Base-by-base conservation (phyloP, 2,329 filamentous ascomycete species). In the Leptographium radiaticola region DNA sequence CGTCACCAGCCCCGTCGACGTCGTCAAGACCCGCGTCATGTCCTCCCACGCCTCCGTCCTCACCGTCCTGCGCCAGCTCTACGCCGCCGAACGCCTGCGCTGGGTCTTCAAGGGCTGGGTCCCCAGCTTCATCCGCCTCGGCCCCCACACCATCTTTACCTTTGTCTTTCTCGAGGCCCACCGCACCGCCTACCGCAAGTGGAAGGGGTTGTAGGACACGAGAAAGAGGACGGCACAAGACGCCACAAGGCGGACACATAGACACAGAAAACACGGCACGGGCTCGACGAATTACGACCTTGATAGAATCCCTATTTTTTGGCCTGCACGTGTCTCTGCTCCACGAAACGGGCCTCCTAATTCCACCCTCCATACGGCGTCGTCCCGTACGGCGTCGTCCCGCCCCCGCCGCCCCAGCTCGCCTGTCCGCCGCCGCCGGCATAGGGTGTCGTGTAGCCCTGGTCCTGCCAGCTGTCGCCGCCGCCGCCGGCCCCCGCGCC, bases 31-130 rank as follows among this genome's bases (percentile, higher is more conserved):
- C 11, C 76, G 87, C 30, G 80, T 94, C 62, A 95, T 95, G 89
- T 86, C 83, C 57, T 78, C 83, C 30, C 69, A 69, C 49, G 66
- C 70, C 57, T 63, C 71, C 58, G 68, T 77, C 59, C 73, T 77
- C 31, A 68, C 93, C 34, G 67, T 89, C 25, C 69, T 94, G 53
- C 69, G 71, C 44, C 81, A 87, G 46, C 82, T 90, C 36, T 86
- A 83, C 59, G 76, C 73, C 53, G 71, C 77, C 18, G 87, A 94
- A 64, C 89, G 89, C 2, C 66, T 87, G 50, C 70, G 76, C 46
- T 95, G 89, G 89, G 84, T 91, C 77, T 94, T 94, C 70, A 87
- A 87, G 67, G 89, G 89, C 57, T 94, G 88, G 87, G 81, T 90
- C 48, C 89, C 89, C n/a, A 81, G 79, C 61, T 84, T 84, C 64